These are phyloP conservation scores for Colletotrichum echinochloae DNA, from an alignment of 2,329 filamentous ascomycete species.

Conservation along the genomic window DNA sequence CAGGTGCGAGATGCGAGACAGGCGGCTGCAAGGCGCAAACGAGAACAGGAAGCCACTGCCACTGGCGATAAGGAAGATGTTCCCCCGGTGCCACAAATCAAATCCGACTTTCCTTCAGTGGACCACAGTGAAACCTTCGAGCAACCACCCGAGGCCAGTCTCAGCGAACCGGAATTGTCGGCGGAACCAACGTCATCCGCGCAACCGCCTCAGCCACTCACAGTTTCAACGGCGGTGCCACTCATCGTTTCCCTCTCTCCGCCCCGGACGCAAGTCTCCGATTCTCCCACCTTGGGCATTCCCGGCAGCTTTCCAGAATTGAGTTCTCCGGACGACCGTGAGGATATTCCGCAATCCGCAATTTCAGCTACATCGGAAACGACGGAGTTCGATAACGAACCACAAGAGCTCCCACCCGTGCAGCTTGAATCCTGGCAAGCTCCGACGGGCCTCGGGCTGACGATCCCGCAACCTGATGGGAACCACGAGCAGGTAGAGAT, in stretches of 20 bases:
- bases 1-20: constrained; percentile 69
- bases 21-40: constrained; percentile 65
- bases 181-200: constrained; percentile 19
- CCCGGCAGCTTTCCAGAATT: constrained; percentile 70
- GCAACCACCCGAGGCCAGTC: constrained; percentile 15
- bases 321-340: constrained; percentile 53
- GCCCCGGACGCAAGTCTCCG: constrained; percentile 49
- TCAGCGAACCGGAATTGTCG: constrained; percentile 7
- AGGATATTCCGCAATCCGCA: constrained; percentile 68
- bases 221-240: constrained; percentile 30
- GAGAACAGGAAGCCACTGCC: constrained; percentile 62
- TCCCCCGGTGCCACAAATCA: constrained; percentile 31
- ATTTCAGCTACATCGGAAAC: constrained; percentile 69
- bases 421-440: constrained; percentile 47
- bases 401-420: constrained; percentile 68
- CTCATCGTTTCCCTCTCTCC: constrained; percentile 26
- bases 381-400: constrained; percentile 80
- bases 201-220: constrained; percentile 20
- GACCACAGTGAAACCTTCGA: constrained; percentile 7
- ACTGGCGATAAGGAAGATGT: constrained; percentile 50
- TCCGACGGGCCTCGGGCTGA: constrained; percentile 36
- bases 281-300: constrained; percentile 76
- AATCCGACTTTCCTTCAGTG: not conserved
- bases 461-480: constrained; percentile 25
- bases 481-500: constrained; percentile 33